Base-by-base conservation (phyloP, 306 rosid genomes). In the Cicer pinnatifidum region DNA sequence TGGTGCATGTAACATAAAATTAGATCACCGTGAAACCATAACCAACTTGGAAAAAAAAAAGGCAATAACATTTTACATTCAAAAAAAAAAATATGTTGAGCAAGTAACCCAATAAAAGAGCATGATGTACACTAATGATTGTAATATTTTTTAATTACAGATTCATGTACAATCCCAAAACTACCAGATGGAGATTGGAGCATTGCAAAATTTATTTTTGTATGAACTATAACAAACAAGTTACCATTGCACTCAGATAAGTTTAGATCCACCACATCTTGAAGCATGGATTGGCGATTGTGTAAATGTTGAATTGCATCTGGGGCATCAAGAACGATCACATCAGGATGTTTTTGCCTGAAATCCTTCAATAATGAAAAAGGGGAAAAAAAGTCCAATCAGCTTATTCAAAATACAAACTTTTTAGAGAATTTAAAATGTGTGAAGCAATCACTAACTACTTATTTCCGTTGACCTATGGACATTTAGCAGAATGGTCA, bases 221-320 rank as follows among this genome's bases (percentile, higher is more conserved):
- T 19, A 67, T 58, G 65, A 60, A 59, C 8, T 59, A 40, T 50
- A 11, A 61, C 70, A 38, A 80, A 64, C 39, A 75, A 50, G 51
- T 76, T 86, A 84, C 90, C 90, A 44, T 81, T 63, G 79, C 83
- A 76, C 38, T 84, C 88, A 11, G 77, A 79, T 62, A 86, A 79
- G 76, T 84, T 84, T 16, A 86, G 58, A 58, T 84, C 88, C 72
- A 58, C 83, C 86, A 86, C 90, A 73, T 58, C 62, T 82, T 84
- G 84, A 67, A 84, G 88, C 90, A 86, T 84, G 72, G 88, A 84
- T 67, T 86, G 84, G 70, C 90, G 90, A 45, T 86, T 86, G 78
- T 79, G 84, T 59, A 86, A 75, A 46, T 64, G 86, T 82, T 79
- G 77, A 69, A 86, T 79, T 47, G 88, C 81, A 52, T 69, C 81